Conservation (phyloP, 192 early-diverging fungal species). For the Mortierella alpina region DNA sequence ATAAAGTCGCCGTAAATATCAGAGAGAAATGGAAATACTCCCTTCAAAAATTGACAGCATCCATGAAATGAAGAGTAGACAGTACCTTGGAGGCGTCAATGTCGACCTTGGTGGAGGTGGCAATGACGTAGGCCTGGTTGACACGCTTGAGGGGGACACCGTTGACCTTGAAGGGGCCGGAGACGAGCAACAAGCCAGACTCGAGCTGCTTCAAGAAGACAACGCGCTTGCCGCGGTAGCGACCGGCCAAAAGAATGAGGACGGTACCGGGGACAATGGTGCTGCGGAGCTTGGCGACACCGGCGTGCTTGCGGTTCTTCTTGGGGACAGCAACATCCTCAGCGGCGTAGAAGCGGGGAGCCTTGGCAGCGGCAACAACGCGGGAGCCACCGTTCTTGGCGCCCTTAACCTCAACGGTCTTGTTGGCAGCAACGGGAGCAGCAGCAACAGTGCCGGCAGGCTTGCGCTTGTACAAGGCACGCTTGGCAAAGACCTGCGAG, state of each 20-base stretch:
- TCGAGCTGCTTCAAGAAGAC: constrained; percentile 98
- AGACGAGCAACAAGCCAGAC: constrained; percentile 95
- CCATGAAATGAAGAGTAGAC: constrained; percentile 3
- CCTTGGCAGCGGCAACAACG: constrained; percentile 74
- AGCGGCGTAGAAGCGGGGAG: constrained; percentile 84
- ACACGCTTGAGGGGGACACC: constrained; percentile 98
- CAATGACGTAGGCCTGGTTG: constrained; percentile 99
- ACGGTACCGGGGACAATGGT: constrained; percentile 98
- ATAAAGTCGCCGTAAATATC: neutral
- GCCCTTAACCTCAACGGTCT: constrained; percentile 78
- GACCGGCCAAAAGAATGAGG: constrained; percentile 91
- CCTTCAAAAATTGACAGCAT: constrained; percentile 65
- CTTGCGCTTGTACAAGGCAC: constrained; percentile 90
- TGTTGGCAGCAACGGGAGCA: constrained; percentile 58
- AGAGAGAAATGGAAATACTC: constrained; percentile 88
- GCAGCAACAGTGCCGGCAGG: constrained; percentile 63
- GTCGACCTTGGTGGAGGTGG: constrained; percentile 99
- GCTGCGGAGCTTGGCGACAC: constrained; percentile 80
- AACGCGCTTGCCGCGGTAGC: constrained; percentile 98
- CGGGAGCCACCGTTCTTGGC: constrained; percentile 86
- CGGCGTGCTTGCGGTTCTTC: constrained; percentile 80
- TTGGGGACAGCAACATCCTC: constrained; percentile 86
- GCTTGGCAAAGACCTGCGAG: constrained; percentile 84
- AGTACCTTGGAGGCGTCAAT: constrained; percentile 75
- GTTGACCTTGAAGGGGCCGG: constrained; percentile 98